Base-by-base conservation (phyloP, 495 filamentous ascomycete genomes). In the Delitschia confertaspora region DNA sequence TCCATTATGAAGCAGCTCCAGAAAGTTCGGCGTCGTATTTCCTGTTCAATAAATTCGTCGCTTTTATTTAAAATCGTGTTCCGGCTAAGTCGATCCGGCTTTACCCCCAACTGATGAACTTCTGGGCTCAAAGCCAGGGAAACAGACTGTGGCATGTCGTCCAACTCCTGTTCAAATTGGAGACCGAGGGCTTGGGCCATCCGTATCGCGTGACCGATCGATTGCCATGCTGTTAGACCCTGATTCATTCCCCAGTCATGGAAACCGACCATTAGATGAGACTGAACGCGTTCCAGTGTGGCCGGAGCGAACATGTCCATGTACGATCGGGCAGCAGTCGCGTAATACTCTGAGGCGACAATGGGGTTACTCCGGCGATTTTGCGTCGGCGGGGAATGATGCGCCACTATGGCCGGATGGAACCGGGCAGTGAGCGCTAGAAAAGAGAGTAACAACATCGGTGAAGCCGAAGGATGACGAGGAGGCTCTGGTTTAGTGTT, bases 1-100 rank as follows among this genome's bases (percentile, higher is more conserved):
- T 94, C 86, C 47, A 93, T 71, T 38, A 89, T 78, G 51, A 88
- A 83, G 48, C 83, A 85, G 42, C 84, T 84, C 72, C 84, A 94
- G 59, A 89, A 86, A 3, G 85, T 89, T 19, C 86, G 78, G 24
- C 86, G 75, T 54, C 77, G 73, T 11, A 86, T 76, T 62, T 93
- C 86, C 53, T 80, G 80, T 6, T 79, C 68, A 26, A 85, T 79
- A 25, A 80, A 69, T 25, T 73, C 66, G 34, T 82, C 73, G 19
- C 51, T 30, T 32, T 61, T 59, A 27, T 49, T 25, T 8, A 39
- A 17, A 16, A 22, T 25, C 55, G 20, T 55, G 41, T 36, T 53
- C 46, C 10, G 29, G 33, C 8, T 36, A 48, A 9, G 54, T 37
- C 16, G 41, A 38, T 26, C 45, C 32, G 17, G 3, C 31, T 25